Conservation (phyloP, 306 rosid species). For the Castanea sativa region DNA sequence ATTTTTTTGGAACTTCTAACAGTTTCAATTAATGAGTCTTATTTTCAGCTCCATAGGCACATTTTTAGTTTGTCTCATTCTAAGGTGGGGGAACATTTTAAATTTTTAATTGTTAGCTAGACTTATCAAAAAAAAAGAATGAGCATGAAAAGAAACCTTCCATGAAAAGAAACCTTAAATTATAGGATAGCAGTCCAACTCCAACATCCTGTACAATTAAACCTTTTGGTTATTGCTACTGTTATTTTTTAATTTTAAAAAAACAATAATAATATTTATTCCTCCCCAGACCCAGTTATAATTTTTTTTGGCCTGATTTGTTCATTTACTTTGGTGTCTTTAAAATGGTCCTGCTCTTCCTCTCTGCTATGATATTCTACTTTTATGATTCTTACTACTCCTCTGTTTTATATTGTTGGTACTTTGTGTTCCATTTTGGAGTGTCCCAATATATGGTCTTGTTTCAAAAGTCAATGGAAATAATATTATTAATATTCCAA, state of each 20-base stretch:
- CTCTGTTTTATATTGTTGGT: too few species aligned
- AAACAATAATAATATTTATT: background rate
- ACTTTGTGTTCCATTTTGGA: too few species aligned
- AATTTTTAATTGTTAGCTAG: background rate
- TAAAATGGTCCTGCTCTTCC: background rate
- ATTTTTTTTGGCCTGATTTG: background rate
- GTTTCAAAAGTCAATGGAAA: too few species aligned
- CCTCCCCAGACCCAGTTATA: background rate
- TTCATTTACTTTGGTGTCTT: background rate
- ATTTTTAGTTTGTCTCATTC: constrained; percentile 31
- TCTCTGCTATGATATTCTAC: background rate
- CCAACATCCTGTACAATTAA: background rate
- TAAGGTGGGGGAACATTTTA: constrained; percentile 49
- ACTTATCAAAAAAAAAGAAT: background rate
- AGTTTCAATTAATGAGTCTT: constrained; percentile 23
- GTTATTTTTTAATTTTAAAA: background rate
- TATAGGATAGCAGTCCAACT: background rate
- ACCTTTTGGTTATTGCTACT: background rate
- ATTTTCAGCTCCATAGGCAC: constrained; percentile 27
- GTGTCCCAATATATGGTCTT: too few species aligned
- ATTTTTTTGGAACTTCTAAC: constrained; percentile 10
- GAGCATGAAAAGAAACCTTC: background rate
- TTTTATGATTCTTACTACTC: background rate
- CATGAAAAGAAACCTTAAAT: background rate
- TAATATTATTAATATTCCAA: too few species aligned